A percentile compares a stretch with the other conserved stretches of the same genome.
phyloP scores from a whole-genome alignment of 306 rosid genomes.

The Parietaria judaica region DNA sequence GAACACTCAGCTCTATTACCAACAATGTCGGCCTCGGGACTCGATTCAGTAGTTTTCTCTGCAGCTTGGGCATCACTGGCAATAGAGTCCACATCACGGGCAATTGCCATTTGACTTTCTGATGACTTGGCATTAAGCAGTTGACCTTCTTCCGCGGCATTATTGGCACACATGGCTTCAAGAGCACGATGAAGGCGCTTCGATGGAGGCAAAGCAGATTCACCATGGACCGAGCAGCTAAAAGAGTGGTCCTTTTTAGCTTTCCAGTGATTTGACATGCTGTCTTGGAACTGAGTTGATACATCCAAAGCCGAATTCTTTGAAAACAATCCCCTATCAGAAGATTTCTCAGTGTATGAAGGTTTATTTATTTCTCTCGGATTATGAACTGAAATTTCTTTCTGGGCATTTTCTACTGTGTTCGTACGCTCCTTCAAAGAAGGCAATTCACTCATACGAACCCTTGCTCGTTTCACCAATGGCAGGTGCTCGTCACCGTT shows the following conservation, averaged over 20 bases:
- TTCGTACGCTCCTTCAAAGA: slow-evolving; percentile 38
- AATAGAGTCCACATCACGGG: slow-evolving; percentile 21
- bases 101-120: slow-evolving; percentile 28
- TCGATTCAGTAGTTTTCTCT: slow-evolving; percentile 27
- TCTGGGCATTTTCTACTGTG: slow-evolving; percentile 35
- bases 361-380: slow-evolving; percentile 26
- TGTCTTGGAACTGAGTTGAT: slow-evolving; percentile 37
- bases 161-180: slow-evolving; percentile 97
- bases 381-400: slow-evolving; percentile 32
- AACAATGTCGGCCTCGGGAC: slow-evolving; percentile 23
- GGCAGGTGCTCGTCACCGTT: slow-evolving; percentile 95
- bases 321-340: slow-evolving; percentile 30
- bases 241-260: slow-evolving; percentile 56
- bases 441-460: slow-evolving; percentile 73
- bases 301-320: slow-evolving; percentile 33
- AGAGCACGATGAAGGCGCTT: slow-evolving; percentile 95
- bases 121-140: slow-evolving; percentile 31
- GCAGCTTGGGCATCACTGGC: slow-evolving; percentile 25
- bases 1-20: slow-evolving; percentile 25
- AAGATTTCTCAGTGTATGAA: slow-evolving; percentile 35
- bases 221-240: slow-evolving; percentile 57
- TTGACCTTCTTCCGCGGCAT: slow-evolving; percentile 71
- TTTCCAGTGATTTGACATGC: slow-evolving; percentile 39
- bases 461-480: slow-evolving; percentile 85
- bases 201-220: slow-evolving; percentile 91